Evolutionary conservation across 2,329 filamentous ascomycete species (phyloP), one percentile per base, ranked within the genome.

Genomic region (Fusarium xylarioides): DNA sequence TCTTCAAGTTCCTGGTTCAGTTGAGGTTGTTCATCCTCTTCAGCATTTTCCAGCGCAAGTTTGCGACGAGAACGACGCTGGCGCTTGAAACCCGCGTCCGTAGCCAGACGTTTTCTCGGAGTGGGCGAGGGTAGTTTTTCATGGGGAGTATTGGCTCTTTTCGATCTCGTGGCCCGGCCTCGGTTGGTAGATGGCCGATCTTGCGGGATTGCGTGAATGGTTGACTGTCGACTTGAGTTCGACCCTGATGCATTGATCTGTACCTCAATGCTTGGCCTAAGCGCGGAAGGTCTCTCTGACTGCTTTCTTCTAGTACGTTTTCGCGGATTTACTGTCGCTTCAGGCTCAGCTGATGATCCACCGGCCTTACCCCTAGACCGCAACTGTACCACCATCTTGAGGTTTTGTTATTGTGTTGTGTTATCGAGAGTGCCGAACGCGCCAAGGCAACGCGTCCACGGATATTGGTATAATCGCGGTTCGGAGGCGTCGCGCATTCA

Each of bases 161-260:
- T 57, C 19, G 75, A 73, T 54, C 75, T 69, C 35, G 64, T 71
- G 14, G 46, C 44, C 14, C 59, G 74, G 42, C 54, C 38, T 38
- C 23, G 47, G 19, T 19, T 58, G 11, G 61, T 46, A 38, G 49
- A 34, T 4, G 56, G 14, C 18, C 59, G n/a, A 21, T 38, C 28
- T 15, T 57, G 34, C 14, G 49, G 32, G 35, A 49, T 59, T 12
- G 62, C 38, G 26, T 42, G 56, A 46, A 40, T 38, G 19, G 38
- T 42, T 21, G 68, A 59, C 34, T 46, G 63, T 35, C 28, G 37
- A 23, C 44, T 59, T 53, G 55, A 43, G 28, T 52, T 52, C 32
- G 44, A 65, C n/a, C 49, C 21, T 14, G 52, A 23, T 21, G 38
- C 52, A 34, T 9, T 43, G 16, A 28, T 37, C 3, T 64, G 62